These are phyloP conservation scores for Aquilaria malaccensis DNA, from an alignment of 345 rosid genomes.

Conservation along the genomic window DNA sequence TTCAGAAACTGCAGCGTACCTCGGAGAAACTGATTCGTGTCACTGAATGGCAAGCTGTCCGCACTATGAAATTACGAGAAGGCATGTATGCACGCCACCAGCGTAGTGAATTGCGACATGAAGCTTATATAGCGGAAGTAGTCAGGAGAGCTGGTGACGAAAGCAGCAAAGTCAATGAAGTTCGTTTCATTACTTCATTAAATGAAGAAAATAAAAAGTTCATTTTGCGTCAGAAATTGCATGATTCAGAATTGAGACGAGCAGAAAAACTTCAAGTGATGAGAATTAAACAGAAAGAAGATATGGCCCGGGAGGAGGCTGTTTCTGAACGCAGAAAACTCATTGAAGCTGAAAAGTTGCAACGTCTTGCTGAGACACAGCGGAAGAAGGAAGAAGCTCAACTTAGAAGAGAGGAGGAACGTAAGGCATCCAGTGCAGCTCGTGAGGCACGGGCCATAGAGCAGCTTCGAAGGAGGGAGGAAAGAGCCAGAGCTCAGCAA, in stretches of 20 bases:
- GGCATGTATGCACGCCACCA: conserved; percentile 78
- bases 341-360: conserved; percentile 75
- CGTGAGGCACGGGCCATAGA: conserved; percentile 70
- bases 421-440: conserved; percentile 74
- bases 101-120: conserved; percentile 70
- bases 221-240: conserved; percentile 68
- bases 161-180: conserved; percentile 80
- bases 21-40: conserved; percentile 68
- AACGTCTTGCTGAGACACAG: conserved; percentile 74
- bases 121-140: conserved; percentile 74
- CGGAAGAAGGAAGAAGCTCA: conserved; percentile 79
- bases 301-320: conserved; percentile 77
- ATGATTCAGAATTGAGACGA: conserved; percentile 69
- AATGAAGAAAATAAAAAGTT: conserved; percentile 78
- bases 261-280: conserved; percentile 68
- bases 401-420: conserved; percentile 78
- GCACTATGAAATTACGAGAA: conserved; percentile 60
- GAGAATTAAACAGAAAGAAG: conserved; percentile 67
- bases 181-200: conserved; percentile 73
- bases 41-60: conserved; percentile 78
- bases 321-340: conserved; percentile 66
- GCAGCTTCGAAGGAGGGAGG: conserved; percentile 70
- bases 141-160: conserved; percentile 84
- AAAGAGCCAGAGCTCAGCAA: conserved; percentile 74
- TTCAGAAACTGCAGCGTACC: conserved; percentile 70